These are phyloP conservation scores for Boletus vermiculosoides DNA, from an alignment of 768 basidiomycete species.

Conservation along the genomic window DNA sequence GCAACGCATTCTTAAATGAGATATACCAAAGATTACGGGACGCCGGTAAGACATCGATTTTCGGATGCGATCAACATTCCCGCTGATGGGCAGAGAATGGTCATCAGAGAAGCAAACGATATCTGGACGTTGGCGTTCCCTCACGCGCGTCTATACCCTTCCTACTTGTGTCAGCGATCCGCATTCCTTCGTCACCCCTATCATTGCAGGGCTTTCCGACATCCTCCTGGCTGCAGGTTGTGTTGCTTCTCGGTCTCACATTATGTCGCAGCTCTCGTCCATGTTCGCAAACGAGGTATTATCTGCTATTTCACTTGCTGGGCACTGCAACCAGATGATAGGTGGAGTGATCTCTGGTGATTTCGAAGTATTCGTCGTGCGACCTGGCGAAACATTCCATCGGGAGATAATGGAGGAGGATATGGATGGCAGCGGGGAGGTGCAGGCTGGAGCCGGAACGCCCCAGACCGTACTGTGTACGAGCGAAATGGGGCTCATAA, in stretches of 20 bases:
- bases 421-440: background rate
- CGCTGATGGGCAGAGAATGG: background rate
- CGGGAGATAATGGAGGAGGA: background rate
- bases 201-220: background rate
- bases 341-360: constrained; percentile 5
- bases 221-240: constrained; percentile 4
- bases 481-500: background rate
- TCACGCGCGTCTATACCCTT: background rate
- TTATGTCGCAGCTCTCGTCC: background rate
- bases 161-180: constrained; percentile 2
- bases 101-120: constrained; percentile 4
- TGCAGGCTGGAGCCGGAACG: background rate
- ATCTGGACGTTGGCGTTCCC: constrained; percentile 8
- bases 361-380: constrained; percentile 2
- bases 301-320: background rate
- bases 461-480: background rate
- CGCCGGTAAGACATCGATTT: background rate
- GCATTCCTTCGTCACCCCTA: background rate
- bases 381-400: background rate
- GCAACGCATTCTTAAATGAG: background rate
- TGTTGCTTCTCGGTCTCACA: background rate
- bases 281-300: background rate
- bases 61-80: background rate
- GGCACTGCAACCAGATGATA: constrained; percentile 2
- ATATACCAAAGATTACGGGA: constrained; percentile 2